A percentile compares a stretch with the other conserved stretches of the same genome.
Conservation (phyloP, 2,329 filamentous ascomycete genomes). For the Rachicladosporium sp. region DNA sequence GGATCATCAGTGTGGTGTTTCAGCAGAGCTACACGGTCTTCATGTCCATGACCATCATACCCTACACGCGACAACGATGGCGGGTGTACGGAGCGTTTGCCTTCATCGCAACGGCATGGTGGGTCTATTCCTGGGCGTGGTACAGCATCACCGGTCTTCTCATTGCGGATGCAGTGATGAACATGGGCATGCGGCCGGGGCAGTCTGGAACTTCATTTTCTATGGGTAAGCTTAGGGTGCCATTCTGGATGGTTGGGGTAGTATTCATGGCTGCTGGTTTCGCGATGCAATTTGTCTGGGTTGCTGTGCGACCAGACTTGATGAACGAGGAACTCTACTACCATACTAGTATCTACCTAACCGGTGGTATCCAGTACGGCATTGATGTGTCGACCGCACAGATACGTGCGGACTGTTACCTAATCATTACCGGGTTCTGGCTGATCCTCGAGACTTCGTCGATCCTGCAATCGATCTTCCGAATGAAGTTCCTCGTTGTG, state of each 20-base stretch:
- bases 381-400: constrained; percentile 24
- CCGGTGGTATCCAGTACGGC: constrained; percentile 24
- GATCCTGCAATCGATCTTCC: constrained; percentile 24
- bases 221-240: constrained; percentile 12
- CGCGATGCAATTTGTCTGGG: constrained; percentile 32
- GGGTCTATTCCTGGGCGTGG: constrained; percentile 37
- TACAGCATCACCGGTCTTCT: constrained; percentile 31
- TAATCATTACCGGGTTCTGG: constrained; percentile 31
- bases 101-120: constrained; percentile 34
- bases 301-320: constrained; percentile 26
- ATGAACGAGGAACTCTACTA: constrained; percentile 26
- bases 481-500: constrained; percentile 23
- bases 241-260: constrained; percentile 24
- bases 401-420: constrained; percentile 32
- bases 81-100: constrained; percentile 26
- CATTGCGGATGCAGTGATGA: constrained; percentile 29
- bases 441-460: constrained; percentile 30
- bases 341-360: constrained; percentile 31
- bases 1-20: constrained; percentile 32
- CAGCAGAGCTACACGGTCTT: constrained; percentile 36
- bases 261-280: constrained; percentile 24
- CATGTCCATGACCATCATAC: constrained; percentile 35
- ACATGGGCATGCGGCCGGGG: constrained; percentile 26
- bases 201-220: constrained; percentile 4
- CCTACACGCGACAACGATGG: constrained; percentile 29